Percentiles rank a stretch among this genome's conserved stretches.
Evolutionary conservation across 345 rosid species (phyloP).

Genomic region (Hibiscus tridactylites): DNA sequence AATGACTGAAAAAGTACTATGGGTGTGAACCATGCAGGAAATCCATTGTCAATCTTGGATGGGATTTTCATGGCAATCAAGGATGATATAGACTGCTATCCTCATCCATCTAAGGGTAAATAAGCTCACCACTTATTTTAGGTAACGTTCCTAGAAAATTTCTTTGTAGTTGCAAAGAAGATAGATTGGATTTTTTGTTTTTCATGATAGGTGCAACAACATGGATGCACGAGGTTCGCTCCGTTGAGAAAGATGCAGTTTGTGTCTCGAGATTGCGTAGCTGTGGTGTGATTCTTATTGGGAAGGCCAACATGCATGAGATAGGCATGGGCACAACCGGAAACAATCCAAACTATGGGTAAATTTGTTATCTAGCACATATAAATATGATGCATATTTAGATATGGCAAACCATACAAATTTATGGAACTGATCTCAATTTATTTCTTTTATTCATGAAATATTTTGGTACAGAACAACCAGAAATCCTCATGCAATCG

Average conservation of each 20-base stretch:
- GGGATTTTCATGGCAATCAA: constrained; percentile 83
- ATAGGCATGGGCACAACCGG: constrained; percentile 94
- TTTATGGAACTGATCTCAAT: not conserved
- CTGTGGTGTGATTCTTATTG: constrained; percentile 75
- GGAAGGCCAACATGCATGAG: constrained; percentile 95
- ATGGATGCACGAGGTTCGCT: constrained; percentile 74
- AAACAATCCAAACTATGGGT: constrained; percentile 90
- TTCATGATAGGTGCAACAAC: constrained; percentile 63
- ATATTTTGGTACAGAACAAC: constrained; percentile 52
- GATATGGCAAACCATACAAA: not conserved
- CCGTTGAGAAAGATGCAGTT: constrained; percentile 56
- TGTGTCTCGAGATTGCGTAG: constrained; percentile 61
- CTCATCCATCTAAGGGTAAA: constrained; percentile 63
- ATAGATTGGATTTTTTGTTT: not conserved
- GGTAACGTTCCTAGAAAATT: not conserved
- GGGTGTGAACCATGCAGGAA: constrained; percentile 39
- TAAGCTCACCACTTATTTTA: not conserved
- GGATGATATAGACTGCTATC: constrained; percentile 84
- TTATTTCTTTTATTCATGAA: not conserved
- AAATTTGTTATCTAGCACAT: constrained; percentile 16
- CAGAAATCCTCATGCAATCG: constrained; percentile 77
- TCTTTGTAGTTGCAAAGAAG: constrained; percentile 1
- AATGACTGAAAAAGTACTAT: too few relatives aligned
- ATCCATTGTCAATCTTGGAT: constrained; percentile 62
- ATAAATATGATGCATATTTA: not conserved